Conservation (phyloP, 768 basidiomycete species). For the Pholiota molesta region DNA sequence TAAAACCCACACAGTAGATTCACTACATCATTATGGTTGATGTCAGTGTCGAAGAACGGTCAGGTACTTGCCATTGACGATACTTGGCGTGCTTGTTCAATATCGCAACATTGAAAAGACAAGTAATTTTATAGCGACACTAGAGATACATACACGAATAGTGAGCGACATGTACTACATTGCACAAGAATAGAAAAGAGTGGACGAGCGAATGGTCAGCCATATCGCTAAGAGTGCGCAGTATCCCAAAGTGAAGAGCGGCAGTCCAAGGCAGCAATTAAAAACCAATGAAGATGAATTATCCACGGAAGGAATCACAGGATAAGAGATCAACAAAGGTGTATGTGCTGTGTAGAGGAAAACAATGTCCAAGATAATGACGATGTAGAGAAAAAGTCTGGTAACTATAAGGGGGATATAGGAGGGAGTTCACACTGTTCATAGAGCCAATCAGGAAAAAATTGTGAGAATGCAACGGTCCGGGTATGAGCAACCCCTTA, state of each 20-base stretch:
- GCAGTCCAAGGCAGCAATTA: not conserved
- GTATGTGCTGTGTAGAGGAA: not conserved
- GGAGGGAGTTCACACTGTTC: not conserved
- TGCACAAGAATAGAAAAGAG: constrained; percentile 11
- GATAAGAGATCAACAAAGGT: not conserved
- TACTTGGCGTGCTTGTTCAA: too few species aligned
- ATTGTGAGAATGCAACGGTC: not conserved
- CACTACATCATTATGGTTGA: too few species aligned
- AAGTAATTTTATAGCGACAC: constrained; percentile 4
- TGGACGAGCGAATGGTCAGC: constrained; percentile 19
- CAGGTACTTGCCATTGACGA: too few species aligned
- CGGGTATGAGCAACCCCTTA: constrained; percentile 22
- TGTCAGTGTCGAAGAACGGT: too few species aligned
- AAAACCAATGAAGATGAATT: constrained; percentile 1
- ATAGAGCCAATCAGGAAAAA: not conserved
- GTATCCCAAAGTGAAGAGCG: constrained; percentile 2
- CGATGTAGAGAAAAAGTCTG: not conserved
- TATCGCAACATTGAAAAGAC: too few species aligned
- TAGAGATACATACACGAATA: constrained; percentile 12
- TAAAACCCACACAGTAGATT: too few species aligned
- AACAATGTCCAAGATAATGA: not conserved
- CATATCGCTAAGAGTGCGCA: constrained; percentile 15
- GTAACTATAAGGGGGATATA: constrained; percentile 3
- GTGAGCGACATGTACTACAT: not conserved
- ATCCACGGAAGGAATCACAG: not conserved